phyloP scores from a whole-genome alignment of 1,139 yeast genomes.

The Kazachstania sp. region DNA sequence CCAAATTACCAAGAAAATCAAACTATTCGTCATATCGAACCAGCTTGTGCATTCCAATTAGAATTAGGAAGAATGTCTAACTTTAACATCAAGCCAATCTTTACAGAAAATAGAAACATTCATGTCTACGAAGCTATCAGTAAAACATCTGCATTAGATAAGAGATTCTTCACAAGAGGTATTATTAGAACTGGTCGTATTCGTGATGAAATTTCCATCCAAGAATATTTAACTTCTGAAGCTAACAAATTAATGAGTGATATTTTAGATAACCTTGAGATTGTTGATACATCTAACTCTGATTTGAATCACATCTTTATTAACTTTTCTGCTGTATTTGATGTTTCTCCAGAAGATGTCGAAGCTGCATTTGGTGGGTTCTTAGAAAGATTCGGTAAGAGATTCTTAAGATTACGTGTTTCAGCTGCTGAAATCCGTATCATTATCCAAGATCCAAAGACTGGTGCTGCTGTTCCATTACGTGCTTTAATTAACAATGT shows the following conservation, averaged over 20 bases:
- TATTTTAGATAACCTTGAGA: slow-evolving; percentile 88
- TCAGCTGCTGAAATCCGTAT: slow-evolving; percentile 97
- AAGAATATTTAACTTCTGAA: slow-evolving; percentile 91
- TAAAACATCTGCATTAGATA: slow-evolving; percentile 86
- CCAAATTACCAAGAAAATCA: slow-evolving; percentile 76
- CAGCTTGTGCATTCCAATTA: slow-evolving; percentile 94
- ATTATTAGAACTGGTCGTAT: slow-evolving; percentile 93
- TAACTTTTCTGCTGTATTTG: slow-evolving; percentile 91
- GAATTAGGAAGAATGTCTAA: slow-evolving; percentile 91
- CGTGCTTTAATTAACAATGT: slow-evolving; percentile 95
- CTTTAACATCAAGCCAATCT: slow-evolving; percentile 88
- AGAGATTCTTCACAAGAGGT: slow-evolving; percentile 94
- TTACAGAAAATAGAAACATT: slow-evolving; percentile 93
- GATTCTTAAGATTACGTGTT: slow-evolving; percentile 92
- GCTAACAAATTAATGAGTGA: slow-evolving; percentile 94
- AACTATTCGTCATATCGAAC: slow-evolving; percentile 95
- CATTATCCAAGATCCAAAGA: slow-evolving; percentile 80
- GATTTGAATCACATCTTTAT: slow-evolving; percentile 95
- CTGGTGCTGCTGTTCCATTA: slow-evolving; percentile 87
- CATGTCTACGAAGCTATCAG: slow-evolving; percentile 97
- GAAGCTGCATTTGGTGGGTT: slow-evolving; percentile 97
- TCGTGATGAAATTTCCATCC: slow-evolving; percentile 83
- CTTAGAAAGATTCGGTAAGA: slow-evolving; percentile 93
- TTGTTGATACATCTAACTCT: slow-evolving; percentile 88
- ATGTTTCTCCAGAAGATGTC: slow-evolving; percentile 88